A percentile compares a stretch with the other conserved stretches of the same genome.
These are phyloP conservation scores for Dothidotthia symphoricarpi DNA, from an alignment of 2,329 filamentous ascomycete species.

Conservation along the genomic window DNA sequence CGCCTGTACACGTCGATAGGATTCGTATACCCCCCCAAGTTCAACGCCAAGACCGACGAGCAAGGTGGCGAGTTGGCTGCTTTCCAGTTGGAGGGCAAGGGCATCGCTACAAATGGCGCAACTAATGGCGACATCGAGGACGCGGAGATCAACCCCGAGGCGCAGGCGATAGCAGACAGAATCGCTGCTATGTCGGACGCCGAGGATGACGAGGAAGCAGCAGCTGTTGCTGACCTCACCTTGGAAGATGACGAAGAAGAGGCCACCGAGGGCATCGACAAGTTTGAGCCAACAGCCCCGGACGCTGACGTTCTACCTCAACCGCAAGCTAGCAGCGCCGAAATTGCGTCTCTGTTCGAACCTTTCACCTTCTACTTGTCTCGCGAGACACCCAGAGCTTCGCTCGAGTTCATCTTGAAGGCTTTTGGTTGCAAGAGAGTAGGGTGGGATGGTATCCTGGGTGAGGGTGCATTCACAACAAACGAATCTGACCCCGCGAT, in stretches of 20 bases:
- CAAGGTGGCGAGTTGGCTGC: slow-evolving; percentile 85
- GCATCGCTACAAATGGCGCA: slow-evolving; percentile 42
- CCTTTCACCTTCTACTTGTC: slow-evolving; percentile 91
- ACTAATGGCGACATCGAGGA: slow-evolving; percentile 26
- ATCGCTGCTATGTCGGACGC: slow-evolving; percentile 37
- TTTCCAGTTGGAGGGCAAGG: slow-evolving; percentile 81
- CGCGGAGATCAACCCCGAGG: slow-evolving; percentile 41
- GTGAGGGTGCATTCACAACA: slow-evolving; percentile 87
- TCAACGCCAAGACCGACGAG: slow-evolving; percentile 83
- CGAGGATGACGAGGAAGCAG: slow-evolving; percentile 43
- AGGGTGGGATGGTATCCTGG: slow-evolving; percentile 88
- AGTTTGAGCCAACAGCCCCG: slow-evolving; percentile 80
- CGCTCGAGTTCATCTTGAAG: slow-evolving; percentile 88
- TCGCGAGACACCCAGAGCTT: slow-evolving; percentile 84
- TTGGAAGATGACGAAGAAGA: slow-evolving; percentile 35
- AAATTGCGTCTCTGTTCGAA: slow-evolving; percentile 75
- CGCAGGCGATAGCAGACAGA: slow-evolving; percentile 51
- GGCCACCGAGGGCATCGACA: slow-evolving; percentile 66
- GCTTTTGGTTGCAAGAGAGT: slow-evolving; percentile 94
- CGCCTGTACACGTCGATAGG: slow-evolving; percentile 87
- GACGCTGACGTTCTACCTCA: slow-evolving; percentile 85
- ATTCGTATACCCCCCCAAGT: slow-evolving; percentile 92
- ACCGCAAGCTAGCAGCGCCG: slow-evolving; percentile 64
- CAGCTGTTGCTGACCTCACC: slow-evolving; percentile 9
- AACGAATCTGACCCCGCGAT: slow-evolving; percentile 85